Percentiles rank a stretch among this genome's conserved stretches.
phyloP scores from a whole-genome alignment of 2,329 filamentous ascomycete species.

The Colletotrichum agaves region DNA sequence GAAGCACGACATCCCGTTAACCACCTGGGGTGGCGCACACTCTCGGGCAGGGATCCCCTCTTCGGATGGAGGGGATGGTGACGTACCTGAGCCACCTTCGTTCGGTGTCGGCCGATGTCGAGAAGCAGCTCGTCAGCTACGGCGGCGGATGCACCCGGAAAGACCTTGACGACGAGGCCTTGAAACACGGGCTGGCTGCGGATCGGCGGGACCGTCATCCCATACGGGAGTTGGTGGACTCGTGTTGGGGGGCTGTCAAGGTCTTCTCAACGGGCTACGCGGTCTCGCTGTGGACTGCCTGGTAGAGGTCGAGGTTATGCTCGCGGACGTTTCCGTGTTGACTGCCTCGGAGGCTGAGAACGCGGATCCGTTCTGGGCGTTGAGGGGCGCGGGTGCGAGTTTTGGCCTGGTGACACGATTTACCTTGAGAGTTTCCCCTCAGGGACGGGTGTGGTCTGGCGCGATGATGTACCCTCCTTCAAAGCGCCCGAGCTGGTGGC shows the following conservation, averaged over 20 bases:
- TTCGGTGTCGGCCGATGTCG: constrained; percentile 58
- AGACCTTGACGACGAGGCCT: constrained; percentile 64
- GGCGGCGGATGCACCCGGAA: constrained; percentile 64
- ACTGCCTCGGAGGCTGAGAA: constrained; percentile 56
- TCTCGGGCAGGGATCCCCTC: constrained; percentile 60
- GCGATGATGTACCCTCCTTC: constrained; percentile 42
- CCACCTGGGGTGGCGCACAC: constrained; percentile 66
- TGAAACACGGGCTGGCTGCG: constrained; percentile 63
- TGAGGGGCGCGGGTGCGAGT: constrained; percentile 53
- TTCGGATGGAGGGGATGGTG: constrained; percentile 64
- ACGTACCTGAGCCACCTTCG: constrained; percentile 65
- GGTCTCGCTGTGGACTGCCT: constrained; percentile 61
- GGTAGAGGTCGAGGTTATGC: constrained; percentile 51
- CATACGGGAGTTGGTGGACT: constrained; percentile 72
- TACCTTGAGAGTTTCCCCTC: constrained; percentile 45
- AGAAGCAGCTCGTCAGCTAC: constrained; percentile 56
- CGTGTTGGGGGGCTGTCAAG: constrained; percentile 67
- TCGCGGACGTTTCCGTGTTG: constrained; percentile 50
- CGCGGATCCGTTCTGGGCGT: constrained; percentile 53
- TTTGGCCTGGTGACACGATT: constrained; percentile 57
- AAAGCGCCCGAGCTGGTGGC: constrained; percentile 42
- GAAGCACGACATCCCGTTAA: constrained; percentile 58
- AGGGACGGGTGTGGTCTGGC: constrained; percentile 48
- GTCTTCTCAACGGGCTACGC: constrained; percentile 63
- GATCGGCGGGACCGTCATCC: constrained; percentile 71